phyloP scores from a whole-genome alignment of 75 land plant species.

The Cryptomeria japonica region DNA sequence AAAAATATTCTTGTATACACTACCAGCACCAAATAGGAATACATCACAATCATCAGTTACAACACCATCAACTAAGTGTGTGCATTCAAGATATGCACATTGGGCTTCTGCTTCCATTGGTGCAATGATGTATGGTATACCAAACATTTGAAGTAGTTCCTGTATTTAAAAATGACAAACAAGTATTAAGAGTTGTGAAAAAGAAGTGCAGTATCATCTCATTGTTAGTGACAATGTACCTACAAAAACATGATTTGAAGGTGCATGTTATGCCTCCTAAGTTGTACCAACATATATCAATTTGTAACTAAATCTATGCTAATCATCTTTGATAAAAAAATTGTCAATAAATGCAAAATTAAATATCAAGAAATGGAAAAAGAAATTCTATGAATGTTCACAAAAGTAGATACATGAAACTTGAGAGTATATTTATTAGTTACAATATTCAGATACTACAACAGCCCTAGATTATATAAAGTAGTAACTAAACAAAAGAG shows the following conservation, averaged over 20 bases:
- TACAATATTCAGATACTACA: neutral
- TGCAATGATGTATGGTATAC: constrained; percentile 95
- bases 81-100: constrained; percentile 88
- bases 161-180: constrained; percentile 18
- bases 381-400: neutral
- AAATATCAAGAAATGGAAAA: neutral
- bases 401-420: neutral
- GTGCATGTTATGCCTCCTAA: neutral
- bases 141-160: constrained; percentile 99
- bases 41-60: constrained; percentile 98
- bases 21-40: constrained; percentile 90
- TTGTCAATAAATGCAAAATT: neutral
- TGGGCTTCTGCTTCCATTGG: constrained; percentile 99
- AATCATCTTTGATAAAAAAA: neutral
- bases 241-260: neutral
- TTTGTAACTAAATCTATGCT: neutral
- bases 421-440: neutral
- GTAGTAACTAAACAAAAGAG: neutral
- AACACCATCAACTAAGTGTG: constrained; percentile 89
- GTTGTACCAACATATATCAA: neutral
- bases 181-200: neutral
- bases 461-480: neutral
- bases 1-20: constrained; percentile 97
- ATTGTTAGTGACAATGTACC: neutral
- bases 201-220: neutral